These are phyloP conservation scores for Tieghemostelium lacteum DNA, from an alignment of 78 protist genomes.

Conservation along the genomic window DNA sequence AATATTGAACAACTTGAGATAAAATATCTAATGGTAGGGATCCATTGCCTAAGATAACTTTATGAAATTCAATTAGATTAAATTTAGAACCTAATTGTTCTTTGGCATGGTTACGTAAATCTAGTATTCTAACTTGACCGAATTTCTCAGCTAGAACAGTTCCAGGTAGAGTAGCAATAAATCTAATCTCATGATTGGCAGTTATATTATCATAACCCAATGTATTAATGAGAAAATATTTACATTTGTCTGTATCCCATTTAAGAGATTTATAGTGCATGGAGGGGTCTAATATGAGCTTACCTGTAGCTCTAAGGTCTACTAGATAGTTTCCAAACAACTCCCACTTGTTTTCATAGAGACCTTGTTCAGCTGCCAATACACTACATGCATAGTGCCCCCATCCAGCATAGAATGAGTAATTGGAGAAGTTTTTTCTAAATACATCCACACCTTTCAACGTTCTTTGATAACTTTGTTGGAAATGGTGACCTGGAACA, in stretches of 20 bases:
- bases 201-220: background rate
- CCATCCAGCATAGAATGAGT: slow-evolving; percentile 14
- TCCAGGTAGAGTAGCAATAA: slow-evolving; percentile 22
- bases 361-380: slow-evolving; percentile 32
- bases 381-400: slow-evolving; percentile 24
- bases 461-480: background rate
- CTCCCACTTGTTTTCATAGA: slow-evolving; percentile 18
- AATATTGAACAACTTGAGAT: slow-evolving; percentile 28
- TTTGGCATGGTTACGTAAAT: slow-evolving; percentile 22
- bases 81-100: slow-evolving; percentile 6
- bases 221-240: background rate
- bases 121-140: slow-evolving; percentile 32
- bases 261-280: slow-evolving; percentile 40
- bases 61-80: slow-evolving; percentile 29
- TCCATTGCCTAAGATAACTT: slow-evolving; percentile 27
- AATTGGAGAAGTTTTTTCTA: slow-evolving; percentile 48
- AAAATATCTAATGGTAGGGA: slow-evolving; percentile 36
- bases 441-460: slow-evolving; percentile 6
- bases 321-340: slow-evolving; percentile 13
- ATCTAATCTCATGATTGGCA: background rate
- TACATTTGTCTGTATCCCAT: slow-evolving; percentile 25
- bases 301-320: slow-evolving; percentile 17
- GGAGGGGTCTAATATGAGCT: slow-evolving; percentile 14
- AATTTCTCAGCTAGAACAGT: slow-evolving; percentile 21
- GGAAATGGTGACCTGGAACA: slow-evolving; percentile 65